Percentiles rank a stretch among this genome's conserved stretches.
Conservation (phyloP, 768 basidiomycete species). For the Hortiboletus campestris region DNA sequence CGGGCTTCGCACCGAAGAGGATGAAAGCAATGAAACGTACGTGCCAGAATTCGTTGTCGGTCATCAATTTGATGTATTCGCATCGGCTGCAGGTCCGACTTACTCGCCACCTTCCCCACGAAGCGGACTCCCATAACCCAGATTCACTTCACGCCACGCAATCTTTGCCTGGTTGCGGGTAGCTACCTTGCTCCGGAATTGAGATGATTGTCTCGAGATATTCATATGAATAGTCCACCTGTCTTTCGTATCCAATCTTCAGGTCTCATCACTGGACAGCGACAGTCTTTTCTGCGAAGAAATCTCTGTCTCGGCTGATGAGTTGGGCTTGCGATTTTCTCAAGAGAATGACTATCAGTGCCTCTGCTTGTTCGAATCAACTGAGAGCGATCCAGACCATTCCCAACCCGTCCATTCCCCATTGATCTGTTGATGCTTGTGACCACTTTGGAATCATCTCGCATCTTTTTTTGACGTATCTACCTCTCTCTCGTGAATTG, state of each 20-base stretch:
- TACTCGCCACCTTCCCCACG: constrained; percentile 89
- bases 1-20: constrained; percentile 38
- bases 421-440: background rate
- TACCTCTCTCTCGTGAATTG: background rate
- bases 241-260: constrained; percentile 4
- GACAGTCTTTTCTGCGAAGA: background rate
- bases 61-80: background rate
- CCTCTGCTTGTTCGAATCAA: background rate
- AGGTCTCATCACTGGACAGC: background rate
- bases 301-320: background rate
- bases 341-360: background rate
- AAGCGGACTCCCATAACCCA: constrained; percentile 93
- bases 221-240: background rate
- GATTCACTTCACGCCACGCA: constrained; percentile 92
- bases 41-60: constrained; percentile 27
- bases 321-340: background rate
- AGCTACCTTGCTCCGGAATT: constrained; percentile 61
- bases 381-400: background rate
- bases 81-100: constrained; percentile 59
- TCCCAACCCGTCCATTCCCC: background rate
- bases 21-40: constrained; percentile 70
- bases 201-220: constrained; percentile 31
- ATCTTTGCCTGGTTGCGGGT: constrained; percentile 88
- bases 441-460: background rate
- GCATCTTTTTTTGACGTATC: background rate